Base-by-base conservation (phyloP, 176 grass and related monocot genomes). In the Triticum monococcum region DNA sequence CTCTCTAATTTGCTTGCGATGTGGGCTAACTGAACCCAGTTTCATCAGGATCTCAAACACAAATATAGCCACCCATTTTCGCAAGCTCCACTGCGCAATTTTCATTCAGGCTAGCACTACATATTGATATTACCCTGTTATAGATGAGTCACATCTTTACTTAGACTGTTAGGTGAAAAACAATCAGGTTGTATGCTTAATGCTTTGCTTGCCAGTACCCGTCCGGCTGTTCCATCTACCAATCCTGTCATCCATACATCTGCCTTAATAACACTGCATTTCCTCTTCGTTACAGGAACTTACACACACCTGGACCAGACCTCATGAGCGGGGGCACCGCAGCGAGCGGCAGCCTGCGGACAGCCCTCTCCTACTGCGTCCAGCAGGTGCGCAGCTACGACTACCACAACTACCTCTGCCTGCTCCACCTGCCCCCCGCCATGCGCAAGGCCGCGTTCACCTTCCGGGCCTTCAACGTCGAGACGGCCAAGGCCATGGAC, bases 331-430 rank as follows among this genome's bases (percentile, higher is more conserved):
- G 79, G 9, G 13, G 85, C 40, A 22, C 75, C 12, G 83, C 77
- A 64, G 81, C 59, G 41, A 80, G 80, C 61, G 75, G 68, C 45
- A 68, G 73, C 72, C 69, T 96, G 40, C 87, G 88, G 69, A 72
- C 87, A 0, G 90, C 96, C 24, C 90, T 98, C 76, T 98, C 92
- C 0, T 89, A 94, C 82, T 94, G 96, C 10, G 92, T 94, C 5
- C 91, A 95, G 70, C 96, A 94, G 84, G 96, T 98, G 6, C 90
- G 84, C 16, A 90, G 50, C 64, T 98, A 96, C 87, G 96, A 98
- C 76, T 98, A 96, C 65, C 96, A 98, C 77, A 89, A 96, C 61
- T 96, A 96, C 61, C 88, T 98, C 38, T 96, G 96, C 70, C 93
- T 98, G 45, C 96, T 98, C 71, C 96, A 98, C 70, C 92, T 96